Percentiles rank a stretch among this genome's conserved stretches.
Evolutionary conservation across 768 basidiomycete species (phyloP).

Genomic region (Sporobolomyces phaffii): DNA sequence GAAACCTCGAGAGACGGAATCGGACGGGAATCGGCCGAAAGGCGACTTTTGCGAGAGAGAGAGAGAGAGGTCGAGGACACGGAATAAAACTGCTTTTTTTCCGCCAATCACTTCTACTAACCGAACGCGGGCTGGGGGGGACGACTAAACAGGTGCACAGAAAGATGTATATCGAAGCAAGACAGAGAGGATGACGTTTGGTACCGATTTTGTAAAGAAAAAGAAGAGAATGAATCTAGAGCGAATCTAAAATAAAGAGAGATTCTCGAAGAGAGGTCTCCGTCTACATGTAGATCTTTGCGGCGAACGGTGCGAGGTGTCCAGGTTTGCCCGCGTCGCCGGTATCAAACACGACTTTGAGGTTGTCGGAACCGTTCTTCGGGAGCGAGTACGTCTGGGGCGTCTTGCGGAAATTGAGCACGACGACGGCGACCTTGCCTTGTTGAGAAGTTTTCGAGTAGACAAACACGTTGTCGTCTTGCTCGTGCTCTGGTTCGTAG

Average conservation of each 20-base stretch:
- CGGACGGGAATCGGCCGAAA: too few species aligned
- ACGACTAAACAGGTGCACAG: too few species aligned
- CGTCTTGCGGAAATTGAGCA: slow-evolving; percentile 43
- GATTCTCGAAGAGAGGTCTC: background rate
- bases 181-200: too few species aligned
- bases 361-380: background rate
- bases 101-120: too few species aligned
- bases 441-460: slow-evolving; percentile 51
- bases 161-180: too few species aligned
- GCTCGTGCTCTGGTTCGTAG: slow-evolving; percentile 49
- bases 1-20: too few species aligned
- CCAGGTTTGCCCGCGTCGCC: background rate
- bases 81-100: too few species aligned
- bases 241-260: background rate
- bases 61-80: too few species aligned
- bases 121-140: too few species aligned
- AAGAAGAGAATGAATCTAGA: background rate
- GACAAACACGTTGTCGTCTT: slow-evolving; percentile 55
- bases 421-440: slow-evolving; percentile 44
- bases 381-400: slow-evolving; percentile 8
- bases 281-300: slow-evolving; percentile 15
- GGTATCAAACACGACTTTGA: background rate
- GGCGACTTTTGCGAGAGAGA: background rate
- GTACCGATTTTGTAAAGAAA: too few species aligned
- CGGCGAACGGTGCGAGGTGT: background rate